phyloP scores from a whole-genome alignment of 805 yeast species.

The Pichia heedii region DNA sequence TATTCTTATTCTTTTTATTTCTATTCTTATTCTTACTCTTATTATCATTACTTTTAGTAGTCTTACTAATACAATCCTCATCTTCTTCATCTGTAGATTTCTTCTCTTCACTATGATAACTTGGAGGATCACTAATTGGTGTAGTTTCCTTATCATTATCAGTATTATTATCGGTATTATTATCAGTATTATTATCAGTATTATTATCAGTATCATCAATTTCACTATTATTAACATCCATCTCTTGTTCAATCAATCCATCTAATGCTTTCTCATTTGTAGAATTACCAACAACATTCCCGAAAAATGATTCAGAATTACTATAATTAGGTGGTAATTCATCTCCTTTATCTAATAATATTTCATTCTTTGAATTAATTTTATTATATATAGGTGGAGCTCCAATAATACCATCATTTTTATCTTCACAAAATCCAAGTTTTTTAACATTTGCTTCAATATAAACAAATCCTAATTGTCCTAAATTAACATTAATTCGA shows the following conservation, averaged over 20 bases:
- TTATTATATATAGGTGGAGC: conserved; percentile 31
- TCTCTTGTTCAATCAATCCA: neutral
- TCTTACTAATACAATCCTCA: no score
- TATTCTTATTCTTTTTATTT: conserved; percentile 13
- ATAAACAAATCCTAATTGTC: conserved; percentile 81
- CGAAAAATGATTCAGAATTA: conserved; percentile 55
- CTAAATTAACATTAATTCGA: conserved; percentile 58
- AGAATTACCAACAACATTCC: conserved; percentile 24
- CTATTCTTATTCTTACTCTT: neutral
- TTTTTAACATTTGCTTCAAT: conserved; percentile 75
- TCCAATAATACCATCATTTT: conserved; percentile 31
- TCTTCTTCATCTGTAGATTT: conserved; percentile 1
- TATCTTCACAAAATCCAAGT: conserved; percentile 46
- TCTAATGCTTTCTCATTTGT: neutral
- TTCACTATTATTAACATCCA: no score
- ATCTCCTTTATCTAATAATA: conserved; percentile 61
- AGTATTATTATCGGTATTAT: neutral
- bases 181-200: neutral
- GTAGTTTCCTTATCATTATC: conserved; percentile 2
- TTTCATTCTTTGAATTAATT: conserved; percentile 31
- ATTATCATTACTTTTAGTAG: neutral
- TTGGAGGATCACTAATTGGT: conserved; percentile 24
- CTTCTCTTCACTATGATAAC: conserved; percentile 18
- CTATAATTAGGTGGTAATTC: conserved; percentile 61
- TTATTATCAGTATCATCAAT: no score